A percentile compares a stretch with the other conserved stretches of the same genome.
Evolutionary conservation across 176 grass and related monocot species (phyloP).

Genomic region (Bonia amplexicaulis): DNA sequence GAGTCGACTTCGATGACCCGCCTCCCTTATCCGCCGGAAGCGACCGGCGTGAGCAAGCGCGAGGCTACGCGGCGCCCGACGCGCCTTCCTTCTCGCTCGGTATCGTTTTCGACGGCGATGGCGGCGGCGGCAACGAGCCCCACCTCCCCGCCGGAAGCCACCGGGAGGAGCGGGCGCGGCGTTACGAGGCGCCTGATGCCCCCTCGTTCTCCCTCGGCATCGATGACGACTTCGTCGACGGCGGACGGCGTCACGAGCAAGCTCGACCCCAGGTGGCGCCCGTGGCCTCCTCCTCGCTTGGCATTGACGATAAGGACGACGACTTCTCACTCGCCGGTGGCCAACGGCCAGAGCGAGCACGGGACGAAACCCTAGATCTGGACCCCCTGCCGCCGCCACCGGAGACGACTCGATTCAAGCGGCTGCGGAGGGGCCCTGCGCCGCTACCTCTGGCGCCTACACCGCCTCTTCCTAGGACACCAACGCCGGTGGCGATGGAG

Average conservation of each 20-base stretch:
- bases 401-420: slow-evolving; percentile 30
- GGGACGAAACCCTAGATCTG: not conserved
- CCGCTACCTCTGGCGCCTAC: slow-evolving; percentile 3
- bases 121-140: not conserved
- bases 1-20: slow-evolving; percentile 4
- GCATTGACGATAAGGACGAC: slow-evolving; percentile 22
- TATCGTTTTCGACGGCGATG: not conserved
- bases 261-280: not conserved
- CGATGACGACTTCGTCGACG: slow-evolving; percentile 4
- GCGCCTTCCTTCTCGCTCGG: slow-evolving; percentile 42
- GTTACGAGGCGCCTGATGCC: not conserved
- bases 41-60: not conserved
- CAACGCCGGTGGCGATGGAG: not conserved
- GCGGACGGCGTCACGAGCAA: not conserved
- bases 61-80: not conserved
- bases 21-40: too few species aligned
- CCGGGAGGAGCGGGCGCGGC: not conserved
- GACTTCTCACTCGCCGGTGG: slow-evolving; percentile 11
- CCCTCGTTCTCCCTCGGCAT: slow-evolving; percentile 34
- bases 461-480: not conserved
- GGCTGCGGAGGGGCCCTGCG: slow-evolving; percentile 43
- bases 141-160: not conserved
- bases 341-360: not conserved
- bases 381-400: not conserved
- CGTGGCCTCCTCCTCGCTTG: not conserved